phyloP scores from a whole-genome alignment of 441 rosid species.

The Adansonia rubrostipa region DNA sequence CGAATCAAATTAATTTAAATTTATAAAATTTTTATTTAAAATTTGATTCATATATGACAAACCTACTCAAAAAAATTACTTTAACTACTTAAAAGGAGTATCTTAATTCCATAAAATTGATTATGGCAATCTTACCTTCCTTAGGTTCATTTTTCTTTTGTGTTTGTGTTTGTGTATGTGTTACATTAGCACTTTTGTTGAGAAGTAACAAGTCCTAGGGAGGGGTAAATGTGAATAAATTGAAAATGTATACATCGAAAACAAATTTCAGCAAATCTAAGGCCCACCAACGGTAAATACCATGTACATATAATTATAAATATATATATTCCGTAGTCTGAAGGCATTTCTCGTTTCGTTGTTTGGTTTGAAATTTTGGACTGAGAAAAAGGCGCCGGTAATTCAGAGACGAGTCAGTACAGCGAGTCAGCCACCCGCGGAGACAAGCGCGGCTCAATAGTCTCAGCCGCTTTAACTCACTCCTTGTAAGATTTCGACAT shows the following conservation, averaged over 20 bases:
- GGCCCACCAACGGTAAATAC: slow-evolving; percentile 15
- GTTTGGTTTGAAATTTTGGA: slow-evolving; percentile 40
- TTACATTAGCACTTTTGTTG: neutral
- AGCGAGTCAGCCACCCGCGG: neutral
- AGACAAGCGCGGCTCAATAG: slow-evolving; percentile 18
- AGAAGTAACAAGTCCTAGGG: neutral
- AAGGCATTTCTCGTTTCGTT: neutral
- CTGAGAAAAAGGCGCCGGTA: slow-evolving; percentile 43
- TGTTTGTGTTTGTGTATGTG: too few species aligned
- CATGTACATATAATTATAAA: neutral
- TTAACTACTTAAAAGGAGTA: too few species aligned
- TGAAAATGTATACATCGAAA: neutral
- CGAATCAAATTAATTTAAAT: too few species aligned
- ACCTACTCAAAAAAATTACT: too few species aligned
- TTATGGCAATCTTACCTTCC: too few species aligned
- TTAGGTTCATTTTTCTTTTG: too few species aligned
- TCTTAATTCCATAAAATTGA: too few species aligned
- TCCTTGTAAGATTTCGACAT: slow-evolving; percentile 19
- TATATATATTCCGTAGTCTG: neutral
- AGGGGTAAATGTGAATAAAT: neutral
- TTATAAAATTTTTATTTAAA: too few species aligned
- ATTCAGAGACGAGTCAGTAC: slow-evolving; percentile 26
- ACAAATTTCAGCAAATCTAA: slow-evolving; percentile 9
- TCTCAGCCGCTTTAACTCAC: slow-evolving; percentile 8
- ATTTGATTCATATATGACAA: too few species aligned